phyloP scores from a whole-genome alignment of 768 basidiomycete species.

The Pisolithus albus region DNA sequence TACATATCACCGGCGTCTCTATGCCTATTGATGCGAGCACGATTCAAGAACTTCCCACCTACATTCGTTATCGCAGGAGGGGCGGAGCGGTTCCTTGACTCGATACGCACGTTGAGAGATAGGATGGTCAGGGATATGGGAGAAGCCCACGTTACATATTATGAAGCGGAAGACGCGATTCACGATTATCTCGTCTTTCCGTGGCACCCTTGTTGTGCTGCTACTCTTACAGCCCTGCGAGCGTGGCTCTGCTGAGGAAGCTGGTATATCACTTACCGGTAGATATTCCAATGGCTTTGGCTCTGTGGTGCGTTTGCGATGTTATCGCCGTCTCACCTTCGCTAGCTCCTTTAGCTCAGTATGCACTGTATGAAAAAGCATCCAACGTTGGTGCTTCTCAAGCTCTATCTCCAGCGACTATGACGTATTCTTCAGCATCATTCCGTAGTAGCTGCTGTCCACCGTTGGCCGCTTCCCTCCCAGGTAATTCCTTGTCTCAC shows the following conservation, averaged over 20 bases:
- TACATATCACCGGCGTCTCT: slow-evolving; percentile 57
- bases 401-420: too few relatives aligned
- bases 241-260: slow-evolving; percentile 30
- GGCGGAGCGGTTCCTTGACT: slow-evolving; percentile 49
- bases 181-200: slow-evolving; percentile 49
- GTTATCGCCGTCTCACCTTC: too few relatives aligned
- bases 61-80: slow-evolving; percentile 56
- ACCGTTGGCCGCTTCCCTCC: too few relatives aligned
- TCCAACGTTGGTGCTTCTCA: too few relatives aligned
- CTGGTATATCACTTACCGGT: too few relatives aligned
- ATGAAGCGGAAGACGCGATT: slow-evolving; percentile 44
- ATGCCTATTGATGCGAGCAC: slow-evolving; percentile 27
- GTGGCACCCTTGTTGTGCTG: slow-evolving; percentile 46
- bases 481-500: too few relatives aligned
- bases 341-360: too few relatives aligned
- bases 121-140: slow-evolving; percentile 45
- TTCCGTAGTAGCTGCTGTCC: too few relatives aligned
- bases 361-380: too few relatives aligned
- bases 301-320: too few relatives aligned
- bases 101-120: slow-evolving; percentile 37
- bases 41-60: slow-evolving; percentile 52
- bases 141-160: slow-evolving; percentile 36
- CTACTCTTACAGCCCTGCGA: slow-evolving; percentile 42
- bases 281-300: too few relatives aligned
- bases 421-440: too few relatives aligned